Conservation (phyloP, 169 alveolate species). For the Theileria orientalis region DNA sequence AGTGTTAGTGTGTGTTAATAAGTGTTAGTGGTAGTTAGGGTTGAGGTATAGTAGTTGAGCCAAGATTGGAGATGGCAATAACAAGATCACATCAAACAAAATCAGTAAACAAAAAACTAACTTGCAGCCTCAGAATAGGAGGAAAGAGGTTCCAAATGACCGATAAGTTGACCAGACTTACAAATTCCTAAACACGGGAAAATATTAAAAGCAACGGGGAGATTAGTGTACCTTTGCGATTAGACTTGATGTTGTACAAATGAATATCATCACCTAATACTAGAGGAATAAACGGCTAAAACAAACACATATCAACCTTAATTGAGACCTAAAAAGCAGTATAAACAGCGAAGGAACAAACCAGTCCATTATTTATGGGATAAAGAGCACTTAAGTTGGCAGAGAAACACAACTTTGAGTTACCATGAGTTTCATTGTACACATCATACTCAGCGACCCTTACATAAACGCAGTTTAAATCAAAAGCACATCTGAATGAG, state of each 20-base stretch:
- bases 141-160: slow-evolving; percentile 10
- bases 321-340: slow-evolving; percentile 29
- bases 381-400: slow-evolving; percentile 8
- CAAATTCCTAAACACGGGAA: slow-evolving; percentile 35
- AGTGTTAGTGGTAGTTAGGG: too few relatives aligned
- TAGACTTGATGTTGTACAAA: neutral
- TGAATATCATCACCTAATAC: neutral
- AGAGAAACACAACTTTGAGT: slow-evolving; percentile 48
- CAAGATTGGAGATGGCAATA: too few relatives aligned
- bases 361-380: slow-evolving; percentile 32
- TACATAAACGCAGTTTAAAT: slow-evolving; percentile 40
- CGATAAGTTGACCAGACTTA: slow-evolving; percentile 33
- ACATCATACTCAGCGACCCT: slow-evolving; percentile 53
- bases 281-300: neutral
- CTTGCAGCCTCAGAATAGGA: slow-evolving; percentile 38
- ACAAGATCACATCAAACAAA: too few relatives aligned
- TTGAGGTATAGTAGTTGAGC: too few relatives aligned
- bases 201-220: too few relatives aligned
- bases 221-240: slow-evolving; percentile 37
- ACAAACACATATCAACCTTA: slow-evolving; percentile 41
- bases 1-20: too few relatives aligned
- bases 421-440: slow-evolving; percentile 31
- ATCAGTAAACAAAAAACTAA: neutral
- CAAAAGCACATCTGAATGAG: slow-evolving; percentile 41
- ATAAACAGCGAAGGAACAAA: neutral